Base-by-base conservation (phyloP, 345 rosid species). In the Gossypium ekmanianum region DNA sequence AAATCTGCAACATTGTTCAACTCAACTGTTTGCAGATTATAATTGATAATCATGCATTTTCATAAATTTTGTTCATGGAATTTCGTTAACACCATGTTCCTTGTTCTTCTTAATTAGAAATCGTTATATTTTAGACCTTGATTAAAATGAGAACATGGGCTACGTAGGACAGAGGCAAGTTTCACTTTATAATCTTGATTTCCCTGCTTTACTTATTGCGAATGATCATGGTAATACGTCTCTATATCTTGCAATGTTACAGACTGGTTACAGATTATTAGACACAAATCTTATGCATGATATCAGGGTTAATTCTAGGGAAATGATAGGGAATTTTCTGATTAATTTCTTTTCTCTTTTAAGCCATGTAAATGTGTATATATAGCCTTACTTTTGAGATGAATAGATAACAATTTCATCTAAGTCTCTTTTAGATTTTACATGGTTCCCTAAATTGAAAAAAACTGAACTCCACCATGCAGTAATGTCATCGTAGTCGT, bases 391-490 rank as follows among this genome's bases (percentile, higher is more conserved):
- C 41, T 34, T 34, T 34, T 34, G 41, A 34, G 7, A 34, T 34
- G 41, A 34, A 34, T 34, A 34, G 5, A 34, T 34, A 34, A 34
- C 41, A 34, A 34, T 34, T 34, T 34, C 41, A 34, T 34, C 41
- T 20, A 34, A 34, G 7, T 34, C 41, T 34, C 41, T 34, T 34
- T 34, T 34, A 34, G 7, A 34, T 34, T 34, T 34, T 34, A 5
- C 41, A 34, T 34, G 24, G 62, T 73, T 55, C 66, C 34, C 26
- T 61, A 27, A 68, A 54, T 14, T 68, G 62, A 14, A 41, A 57
- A 34, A 56, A 26, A 10, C 66, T 54, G 3, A 16, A n/a, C 27
- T 59, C 62, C 22, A 8, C 58, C 63, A n/a, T 58, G 82, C 73
- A 39, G 27, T 54, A 55, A 66, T 59, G 64, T 71, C n/a, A 39